These are phyloP conservation scores for Bolboschoenus planiculmis DNA, from an alignment of 176 grass and related monocot species.

Conservation along the genomic window DNA sequence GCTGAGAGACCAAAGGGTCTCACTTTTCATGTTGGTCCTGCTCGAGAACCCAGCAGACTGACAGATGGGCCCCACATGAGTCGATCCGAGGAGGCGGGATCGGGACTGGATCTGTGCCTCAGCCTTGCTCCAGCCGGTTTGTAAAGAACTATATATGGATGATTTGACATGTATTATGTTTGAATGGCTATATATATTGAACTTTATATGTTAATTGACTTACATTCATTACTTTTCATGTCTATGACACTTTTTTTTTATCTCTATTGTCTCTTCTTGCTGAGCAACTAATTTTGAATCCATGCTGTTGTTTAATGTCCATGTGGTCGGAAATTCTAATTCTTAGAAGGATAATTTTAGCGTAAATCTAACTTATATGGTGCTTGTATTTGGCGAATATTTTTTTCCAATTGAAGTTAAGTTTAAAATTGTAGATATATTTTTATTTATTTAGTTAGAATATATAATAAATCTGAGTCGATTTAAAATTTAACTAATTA, in stretches of 20 bases:
- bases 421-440: background rate
- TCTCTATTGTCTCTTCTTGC: background rate
- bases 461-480: too few relatives aligned
- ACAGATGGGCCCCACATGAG: background rate
- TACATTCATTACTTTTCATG: background rate
- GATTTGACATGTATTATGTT: background rate
- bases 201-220: constrained; percentile 8
- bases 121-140: constrained; percentile 58
- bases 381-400: background rate
- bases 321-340: background rate
- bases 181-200: constrained; percentile 5
- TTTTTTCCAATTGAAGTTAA: background rate
- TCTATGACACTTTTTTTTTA: background rate
- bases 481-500: background rate
- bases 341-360: background rate
- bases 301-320: background rate
- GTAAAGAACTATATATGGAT: constrained; percentile 11
- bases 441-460: background rate
- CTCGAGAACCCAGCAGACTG: constrained; percentile 1
- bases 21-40: constrained; percentile 29
- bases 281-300: background rate
- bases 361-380: background rate
- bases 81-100: constrained; percentile 25
- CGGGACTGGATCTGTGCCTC: constrained; percentile 65
- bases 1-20: constrained; percentile 5